Evolutionary conservation across 208 protist species (phyloP).

Genomic region (Leishmania major): DNA sequence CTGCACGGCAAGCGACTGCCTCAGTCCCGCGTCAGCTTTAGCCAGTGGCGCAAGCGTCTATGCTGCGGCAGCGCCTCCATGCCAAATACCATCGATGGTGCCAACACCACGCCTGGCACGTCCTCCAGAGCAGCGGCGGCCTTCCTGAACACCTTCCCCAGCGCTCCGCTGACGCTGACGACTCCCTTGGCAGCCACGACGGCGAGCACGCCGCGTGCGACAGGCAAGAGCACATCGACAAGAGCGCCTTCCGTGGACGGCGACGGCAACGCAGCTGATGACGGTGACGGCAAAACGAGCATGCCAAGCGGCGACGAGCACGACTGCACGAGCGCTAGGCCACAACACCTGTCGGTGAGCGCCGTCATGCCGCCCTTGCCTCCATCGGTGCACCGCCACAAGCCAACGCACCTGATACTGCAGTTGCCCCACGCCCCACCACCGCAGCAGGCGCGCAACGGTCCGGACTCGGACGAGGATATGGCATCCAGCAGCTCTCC

Average conservation of each 20-base stretch:
- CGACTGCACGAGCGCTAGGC: neutral
- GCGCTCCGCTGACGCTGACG: conserved; percentile 1
- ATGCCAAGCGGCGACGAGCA: neutral
- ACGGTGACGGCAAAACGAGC: neutral
- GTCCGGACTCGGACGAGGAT: conserved; percentile 3
- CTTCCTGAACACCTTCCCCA: neutral
- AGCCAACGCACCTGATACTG: conserved; percentile 25
- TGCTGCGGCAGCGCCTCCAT: conserved; percentile 3
- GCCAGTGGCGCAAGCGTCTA: conserved; percentile 18
- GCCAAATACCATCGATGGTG: neutral
- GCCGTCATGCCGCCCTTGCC: conserved; percentile 22
- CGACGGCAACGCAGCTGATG: neutral
- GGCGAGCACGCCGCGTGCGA: neutral
- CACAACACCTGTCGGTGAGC: neutral
- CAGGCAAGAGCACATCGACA: neutral
- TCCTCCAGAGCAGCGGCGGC: neutral
- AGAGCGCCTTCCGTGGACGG: neutral
- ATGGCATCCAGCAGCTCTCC: neutral
- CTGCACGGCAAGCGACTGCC: conserved; percentile 28
- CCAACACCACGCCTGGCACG: conserved; percentile 3
- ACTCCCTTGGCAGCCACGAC: neutral
- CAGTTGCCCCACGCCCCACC: conserved; percentile 3
- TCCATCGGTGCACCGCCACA: conserved; percentile 23
- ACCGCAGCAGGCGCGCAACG: neutral
- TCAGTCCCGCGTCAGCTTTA: conserved; percentile 28